These are phyloP conservation scores for Dendrobium officinale DNA, from an alignment of 106 monocot genomes.

Conservation along the genomic window DNA sequence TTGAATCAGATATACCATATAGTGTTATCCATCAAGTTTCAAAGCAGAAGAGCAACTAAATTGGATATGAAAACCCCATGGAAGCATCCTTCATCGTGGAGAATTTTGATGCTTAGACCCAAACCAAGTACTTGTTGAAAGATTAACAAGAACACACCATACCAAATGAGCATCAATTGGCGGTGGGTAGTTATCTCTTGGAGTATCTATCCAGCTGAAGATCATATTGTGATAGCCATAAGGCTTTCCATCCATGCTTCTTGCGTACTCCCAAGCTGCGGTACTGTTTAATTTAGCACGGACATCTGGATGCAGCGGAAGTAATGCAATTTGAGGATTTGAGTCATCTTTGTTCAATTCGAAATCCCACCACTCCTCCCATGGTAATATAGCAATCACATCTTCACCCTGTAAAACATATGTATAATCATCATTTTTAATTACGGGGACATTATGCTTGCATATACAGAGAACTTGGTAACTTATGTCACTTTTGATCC, in stretches of 20 bases:
- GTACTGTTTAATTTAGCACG: conserved; percentile 64
- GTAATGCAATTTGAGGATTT: conserved; percentile 74
- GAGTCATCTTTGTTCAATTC: conserved; percentile 64
- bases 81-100: background rate
- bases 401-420: conserved; percentile 54
- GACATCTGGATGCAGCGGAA: conserved; percentile 68
- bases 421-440: background rate
- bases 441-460: background rate
- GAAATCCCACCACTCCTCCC: conserved; percentile 89
- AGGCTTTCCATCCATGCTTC: conserved; percentile 62
- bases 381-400: conserved; percentile 60
- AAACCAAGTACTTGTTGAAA: background rate
- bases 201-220: conserved; percentile 88
- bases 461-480: background rate
- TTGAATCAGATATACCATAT: background rate
- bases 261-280: conserved; percentile 80
- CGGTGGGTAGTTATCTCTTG: conserved; percentile 63
- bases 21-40: background rate
- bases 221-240: conserved; percentile 94
- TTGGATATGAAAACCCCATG: background rate
- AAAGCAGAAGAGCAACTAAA: background rate
- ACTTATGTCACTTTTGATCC: background rate
- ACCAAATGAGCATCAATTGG: conserved; percentile 79
- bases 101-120: background rate
- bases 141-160: background rate